Conservation (phyloP, 768 basidiomycete genomes). For the Cystobasidium ongulense region DNA sequence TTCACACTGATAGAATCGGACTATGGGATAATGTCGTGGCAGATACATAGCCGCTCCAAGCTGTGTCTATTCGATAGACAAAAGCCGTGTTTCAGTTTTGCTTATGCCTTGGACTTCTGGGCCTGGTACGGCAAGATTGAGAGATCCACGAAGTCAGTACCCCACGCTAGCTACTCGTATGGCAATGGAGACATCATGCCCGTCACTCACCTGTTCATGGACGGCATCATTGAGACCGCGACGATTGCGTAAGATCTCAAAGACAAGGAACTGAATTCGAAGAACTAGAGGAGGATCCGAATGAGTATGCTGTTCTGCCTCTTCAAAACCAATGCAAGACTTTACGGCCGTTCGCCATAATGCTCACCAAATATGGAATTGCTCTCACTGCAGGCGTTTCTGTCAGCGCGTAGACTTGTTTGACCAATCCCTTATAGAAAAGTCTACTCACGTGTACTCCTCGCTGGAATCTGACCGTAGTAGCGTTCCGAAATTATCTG, state of each 20-base stretch:
- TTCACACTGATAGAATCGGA: no score
- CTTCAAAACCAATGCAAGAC: not conserved
- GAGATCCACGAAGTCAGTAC: not conserved
- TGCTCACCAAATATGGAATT: conserved; percentile 86
- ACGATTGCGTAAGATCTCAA: conserved; percentile 90
- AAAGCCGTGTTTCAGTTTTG: no score
- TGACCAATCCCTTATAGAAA: conserved; percentile 62
- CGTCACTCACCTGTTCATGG: conserved; percentile 52
- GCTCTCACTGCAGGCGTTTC: conserved; percentile 71
- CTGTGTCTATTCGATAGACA: no score
- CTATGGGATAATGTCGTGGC: no score
- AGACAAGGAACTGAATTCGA: conserved; percentile 69
- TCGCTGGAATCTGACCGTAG: conserved; percentile 68
- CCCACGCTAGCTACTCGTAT: not conserved
- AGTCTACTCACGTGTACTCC: conserved; percentile 57
- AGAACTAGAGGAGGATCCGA: conserved; percentile 36
- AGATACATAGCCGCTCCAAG: no score
- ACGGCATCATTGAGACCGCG: conserved; percentile 80
- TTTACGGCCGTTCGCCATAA: not conserved
- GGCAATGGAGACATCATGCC: no score
- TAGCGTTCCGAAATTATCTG: conserved; percentile 89
- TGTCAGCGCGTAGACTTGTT: conserved; percentile 86
- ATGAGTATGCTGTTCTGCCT: not conserved
- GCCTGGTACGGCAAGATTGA: not conserved
- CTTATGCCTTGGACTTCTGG: no score